Percentiles rank a stretch among this genome's conserved stretches.
Conservation (phyloP, 768 basidiomycete species). For the Lentinula aciculospora region DNA sequence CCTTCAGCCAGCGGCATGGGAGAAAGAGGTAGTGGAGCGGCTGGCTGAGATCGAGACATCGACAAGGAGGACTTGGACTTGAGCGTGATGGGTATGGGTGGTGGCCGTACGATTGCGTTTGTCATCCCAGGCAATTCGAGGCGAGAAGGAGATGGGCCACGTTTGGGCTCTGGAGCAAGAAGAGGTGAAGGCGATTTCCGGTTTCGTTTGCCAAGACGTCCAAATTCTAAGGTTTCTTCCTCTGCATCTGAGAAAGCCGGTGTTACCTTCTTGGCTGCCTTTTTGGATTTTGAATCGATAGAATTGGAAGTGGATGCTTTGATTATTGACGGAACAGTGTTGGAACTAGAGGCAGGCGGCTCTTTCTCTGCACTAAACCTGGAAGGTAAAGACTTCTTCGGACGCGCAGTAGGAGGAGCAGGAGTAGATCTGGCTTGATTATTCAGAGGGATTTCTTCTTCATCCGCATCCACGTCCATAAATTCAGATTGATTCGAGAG, state of each 20-base stretch:
- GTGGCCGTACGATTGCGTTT: conserved; percentile 12
- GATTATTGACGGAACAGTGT: conserved; percentile 21
- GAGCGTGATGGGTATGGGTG: conserved; percentile 8
- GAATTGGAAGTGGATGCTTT: conserved; percentile 14
- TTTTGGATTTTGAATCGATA: conserved; percentile 12
- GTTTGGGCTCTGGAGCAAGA: conserved; percentile 24
- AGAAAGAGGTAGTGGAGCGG: conserved; percentile 17
- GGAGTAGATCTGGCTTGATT: conserved; percentile 22
- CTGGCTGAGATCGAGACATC: conserved; percentile 8
- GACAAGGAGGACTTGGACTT: neutral
- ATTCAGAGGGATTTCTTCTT: conserved; percentile 20
- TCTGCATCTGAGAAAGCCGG: conserved; percentile 24
- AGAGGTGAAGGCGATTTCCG: conserved; percentile 18
- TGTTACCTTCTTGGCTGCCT: conserved; percentile 20
- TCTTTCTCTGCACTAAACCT: conserved; percentile 8
- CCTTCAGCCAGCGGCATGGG: conserved; percentile 12
- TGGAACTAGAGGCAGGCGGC: conserved; percentile 17
- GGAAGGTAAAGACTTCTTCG: conserved; percentile 9
- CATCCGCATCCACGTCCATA: conserved; percentile 25
- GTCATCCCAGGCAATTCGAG: conserved; percentile 12
- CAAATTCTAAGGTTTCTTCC: conserved; percentile 46
- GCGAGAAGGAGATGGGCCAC: conserved; percentile 22
- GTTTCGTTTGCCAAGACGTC: conserved; percentile 30
- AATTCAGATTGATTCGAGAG: conserved; percentile 13
- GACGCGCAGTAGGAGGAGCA: conserved; percentile 14